Evolutionary conservation across 768 basidiomycete genomes (phyloP), one percentile per base, ranked within the genome.

Genomic region (Lyophyllum shimeji): DNA sequence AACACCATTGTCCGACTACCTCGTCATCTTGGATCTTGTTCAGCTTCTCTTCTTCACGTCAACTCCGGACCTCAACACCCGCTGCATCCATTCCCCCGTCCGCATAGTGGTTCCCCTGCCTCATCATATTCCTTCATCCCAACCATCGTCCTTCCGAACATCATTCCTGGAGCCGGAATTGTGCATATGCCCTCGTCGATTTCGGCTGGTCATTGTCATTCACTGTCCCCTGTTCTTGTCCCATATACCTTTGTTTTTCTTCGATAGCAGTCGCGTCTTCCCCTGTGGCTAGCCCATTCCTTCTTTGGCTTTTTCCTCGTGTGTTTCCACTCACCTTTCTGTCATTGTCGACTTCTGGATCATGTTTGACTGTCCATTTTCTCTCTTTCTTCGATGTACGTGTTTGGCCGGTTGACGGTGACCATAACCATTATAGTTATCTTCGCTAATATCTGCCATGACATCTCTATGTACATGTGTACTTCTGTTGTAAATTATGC

Each of bases 391-490:
- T 48, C 50, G 39, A 57, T 53, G 3, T 60, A 31, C 4, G 29
- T 29, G 43, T 37, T 50, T 49, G 48, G 53, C 53, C 46, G 31
- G 45, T 57, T 59, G 56, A 58, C 56, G 50, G 54, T 63, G 47
- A 37, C 52, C 29, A 49, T 42, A 34, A 24, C 48, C 27, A 46
- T 29, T 62, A 47, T 46, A 49, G 29, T 53, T 56, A 55, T 48
- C 53, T 40, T 54, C 57, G 48, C 52, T 55, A 57, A 62, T 56
- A 54, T 60, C 58, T 58, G 50, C 50, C 17, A 13, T 15, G 24
- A 44, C 40, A 53, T 29, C 24, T 34, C 52, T 29, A 39, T 58
- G 40, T 53, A 50, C 39, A n/a, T 40, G 20, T 44, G 20, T 46
- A 43, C 23, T 20, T 40, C 44, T 46, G 13, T 34, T 42, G 37